Percentiles rank a stretch among this genome's conserved stretches.
These are phyloP conservation scores for Pythium insidiosum DNA, from an alignment of 352 stramenopile species.

Conservation along the genomic window DNA sequence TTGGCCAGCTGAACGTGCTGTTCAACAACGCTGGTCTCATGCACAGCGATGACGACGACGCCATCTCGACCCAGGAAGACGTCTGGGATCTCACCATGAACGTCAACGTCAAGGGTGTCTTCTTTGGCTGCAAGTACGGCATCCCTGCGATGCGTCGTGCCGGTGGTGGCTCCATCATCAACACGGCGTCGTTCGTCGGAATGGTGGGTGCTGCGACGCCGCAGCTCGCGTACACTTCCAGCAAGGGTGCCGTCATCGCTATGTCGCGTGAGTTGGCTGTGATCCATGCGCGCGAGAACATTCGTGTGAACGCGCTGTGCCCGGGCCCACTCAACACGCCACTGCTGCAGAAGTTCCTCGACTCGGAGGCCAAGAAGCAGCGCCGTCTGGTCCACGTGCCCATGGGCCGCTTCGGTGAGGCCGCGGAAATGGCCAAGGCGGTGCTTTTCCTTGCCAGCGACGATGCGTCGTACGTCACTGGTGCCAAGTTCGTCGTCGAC, in stretches of 20 bases:
- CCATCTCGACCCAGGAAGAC: slow-evolving; percentile 62
- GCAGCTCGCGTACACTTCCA: slow-evolving; percentile 85
- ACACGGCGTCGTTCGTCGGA: slow-evolving; percentile 83
- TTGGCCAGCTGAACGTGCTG: slow-evolving; percentile 66
- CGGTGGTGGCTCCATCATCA: slow-evolving; percentile 81
- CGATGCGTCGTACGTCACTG: slow-evolving; percentile 82
- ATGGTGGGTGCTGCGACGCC: slow-evolving; percentile 74
- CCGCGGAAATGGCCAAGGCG: slow-evolving; percentile 82
- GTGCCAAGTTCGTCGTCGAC: slow-evolving; percentile 82
- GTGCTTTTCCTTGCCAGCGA: slow-evolving; percentile 82
- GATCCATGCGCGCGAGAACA: slow-evolving; percentile 84
- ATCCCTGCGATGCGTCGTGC: slow-evolving; percentile 75
- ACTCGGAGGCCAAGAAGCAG: slow-evolving; percentile 80
- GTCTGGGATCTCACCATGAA: slow-evolving; percentile 84
- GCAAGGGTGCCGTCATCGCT: slow-evolving; percentile 82
- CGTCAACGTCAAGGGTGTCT: slow-evolving; percentile 88
- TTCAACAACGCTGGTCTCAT: slow-evolving; percentile 89
- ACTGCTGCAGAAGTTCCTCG: slow-evolving; percentile 84
- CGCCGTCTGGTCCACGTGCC: slow-evolving; percentile 80
- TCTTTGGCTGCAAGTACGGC: slow-evolving; percentile 83
- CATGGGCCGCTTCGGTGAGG: slow-evolving; percentile 84
- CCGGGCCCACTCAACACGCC: slow-evolving; percentile 81
- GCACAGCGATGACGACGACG: slow-evolving; percentile 75
- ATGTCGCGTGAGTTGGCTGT: slow-evolving; percentile 82
- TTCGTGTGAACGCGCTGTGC: slow-evolving; percentile 83